Percentiles rank a stretch among this genome's conserved stretches.
Conservation (phyloP, 179 eudicot species). For the Kewa caespitosa region DNA sequence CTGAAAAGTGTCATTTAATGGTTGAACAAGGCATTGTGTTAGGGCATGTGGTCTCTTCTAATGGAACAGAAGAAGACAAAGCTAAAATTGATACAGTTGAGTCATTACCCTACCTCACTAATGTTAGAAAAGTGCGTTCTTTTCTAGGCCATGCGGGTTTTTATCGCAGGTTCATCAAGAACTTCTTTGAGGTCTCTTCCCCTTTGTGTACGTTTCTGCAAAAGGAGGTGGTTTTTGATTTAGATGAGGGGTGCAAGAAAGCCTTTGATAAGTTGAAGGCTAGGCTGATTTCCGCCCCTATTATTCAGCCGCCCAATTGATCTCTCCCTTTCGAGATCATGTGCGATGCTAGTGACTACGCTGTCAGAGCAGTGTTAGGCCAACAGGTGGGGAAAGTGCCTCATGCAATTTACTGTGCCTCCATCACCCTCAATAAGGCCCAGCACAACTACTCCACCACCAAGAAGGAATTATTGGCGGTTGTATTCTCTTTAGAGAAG, state of each 20-base stretch:
- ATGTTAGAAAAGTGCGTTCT: not conserved
- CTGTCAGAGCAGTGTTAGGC: not conserved
- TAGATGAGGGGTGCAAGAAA: not conserved
- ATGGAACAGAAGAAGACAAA: not conserved
- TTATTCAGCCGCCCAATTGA: conserved; percentile 5
- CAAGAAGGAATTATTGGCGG: not conserved
- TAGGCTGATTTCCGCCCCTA: not conserved
- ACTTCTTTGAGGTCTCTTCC: not conserved
- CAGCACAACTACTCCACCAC: conserved; percentile 10
- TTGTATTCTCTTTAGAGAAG: conserved; percentile 1
- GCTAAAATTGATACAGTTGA: not conserved
- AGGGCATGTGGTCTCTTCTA: not conserved
- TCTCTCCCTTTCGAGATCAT: conserved; percentile 1
- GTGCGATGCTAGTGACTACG: conserved; percentile 16
- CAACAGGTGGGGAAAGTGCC: not conserved
- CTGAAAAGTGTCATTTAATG: conserved; percentile 15
- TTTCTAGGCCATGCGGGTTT: conserved; percentile 16
- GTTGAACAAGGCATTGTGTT: conserved; percentile 3
- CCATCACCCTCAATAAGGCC: not conserved
- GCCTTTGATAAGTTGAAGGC: not conserved
- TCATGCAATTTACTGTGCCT: conserved; percentile 6
- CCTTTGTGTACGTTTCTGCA: not conserved
- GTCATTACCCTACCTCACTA: not conserved
- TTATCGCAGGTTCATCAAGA: conserved; percentile 5
- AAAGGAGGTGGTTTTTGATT: not conserved